Conservation (phyloP, 805 yeast species). For the Pichia insulana region DNA sequence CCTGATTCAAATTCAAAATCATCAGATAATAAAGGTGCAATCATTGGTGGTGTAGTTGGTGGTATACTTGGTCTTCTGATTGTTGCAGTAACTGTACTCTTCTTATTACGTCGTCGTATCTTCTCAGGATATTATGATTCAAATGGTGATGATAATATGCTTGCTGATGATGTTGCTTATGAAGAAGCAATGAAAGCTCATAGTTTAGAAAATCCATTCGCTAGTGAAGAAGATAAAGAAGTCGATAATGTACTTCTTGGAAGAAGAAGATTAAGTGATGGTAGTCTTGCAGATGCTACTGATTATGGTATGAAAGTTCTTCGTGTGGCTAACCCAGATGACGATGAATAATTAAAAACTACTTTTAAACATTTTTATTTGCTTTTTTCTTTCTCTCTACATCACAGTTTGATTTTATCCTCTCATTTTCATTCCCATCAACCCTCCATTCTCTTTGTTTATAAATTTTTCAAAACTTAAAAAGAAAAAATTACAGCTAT, state of each 20-base stretch:
- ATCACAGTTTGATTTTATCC: too few relatives aligned
- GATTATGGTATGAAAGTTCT: conserved; percentile 74
- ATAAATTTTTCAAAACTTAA: too few relatives aligned
- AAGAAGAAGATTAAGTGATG: conserved; percentile 75
- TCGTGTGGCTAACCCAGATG: conserved; percentile 84
- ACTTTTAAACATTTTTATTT: not conserved
- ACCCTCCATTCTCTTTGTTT: too few relatives aligned
- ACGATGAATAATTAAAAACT: conserved; percentile 7
- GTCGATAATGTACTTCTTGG: conserved; percentile 58
- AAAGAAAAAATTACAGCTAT: too few relatives aligned
- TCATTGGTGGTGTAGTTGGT: conserved; percentile 31
- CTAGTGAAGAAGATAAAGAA: conserved; percentile 40
- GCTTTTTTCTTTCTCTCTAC: not conserved
- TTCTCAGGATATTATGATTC: conserved; percentile 23
- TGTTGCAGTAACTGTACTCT: conserved; percentile 21
- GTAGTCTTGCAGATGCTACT: conserved; percentile 78
- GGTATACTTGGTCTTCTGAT: conserved; percentile 26
- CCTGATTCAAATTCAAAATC: conserved; percentile 18
- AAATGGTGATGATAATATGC: conserved; percentile 30
- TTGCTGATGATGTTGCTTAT: conserved; percentile 47
- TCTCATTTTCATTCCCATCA: too few relatives aligned
- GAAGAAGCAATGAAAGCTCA: conserved; percentile 50
- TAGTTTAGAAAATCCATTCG: conserved; percentile 45
- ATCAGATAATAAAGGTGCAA: conserved; percentile 24
- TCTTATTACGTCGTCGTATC: conserved; percentile 29